Evolutionary conservation across 192 early-diverging fungal species (phyloP).

Genomic region (Podila epicladia): DNA sequence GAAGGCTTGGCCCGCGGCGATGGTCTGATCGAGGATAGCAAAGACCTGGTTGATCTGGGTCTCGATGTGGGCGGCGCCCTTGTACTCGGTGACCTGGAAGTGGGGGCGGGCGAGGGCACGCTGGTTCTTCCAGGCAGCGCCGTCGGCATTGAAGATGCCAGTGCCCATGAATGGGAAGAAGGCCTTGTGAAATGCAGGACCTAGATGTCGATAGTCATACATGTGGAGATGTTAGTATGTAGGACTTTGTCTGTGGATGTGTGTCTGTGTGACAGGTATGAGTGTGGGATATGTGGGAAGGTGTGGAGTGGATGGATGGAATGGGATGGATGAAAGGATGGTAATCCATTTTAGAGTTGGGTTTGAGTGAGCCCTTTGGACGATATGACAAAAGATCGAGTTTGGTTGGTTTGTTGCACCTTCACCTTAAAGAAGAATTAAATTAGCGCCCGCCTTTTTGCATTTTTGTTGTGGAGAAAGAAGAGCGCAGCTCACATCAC

Average conservation of each 20-base stretch:
- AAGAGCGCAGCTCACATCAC: not conserved
- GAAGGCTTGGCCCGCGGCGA: slow-evolving; percentile 22
- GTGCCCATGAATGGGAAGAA: slow-evolving; percentile 53
- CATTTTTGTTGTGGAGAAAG: slow-evolving; percentile 2
- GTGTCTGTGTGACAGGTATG: not conserved
- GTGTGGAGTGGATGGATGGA: not conserved
- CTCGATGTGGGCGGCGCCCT: slow-evolving; percentile 50
- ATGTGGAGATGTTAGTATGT: not conserved
- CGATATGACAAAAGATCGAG: not conserved
- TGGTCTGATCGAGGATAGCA: slow-evolving; percentile 33
- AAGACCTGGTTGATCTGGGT: slow-evolving; percentile 52
- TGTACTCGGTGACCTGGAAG: slow-evolving; percentile 52
- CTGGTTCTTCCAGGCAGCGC: slow-evolving; percentile 50
- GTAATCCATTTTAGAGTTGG: not conserved
- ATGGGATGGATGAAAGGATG: not conserved
- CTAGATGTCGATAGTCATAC: not conserved
- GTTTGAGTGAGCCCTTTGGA: not conserved
- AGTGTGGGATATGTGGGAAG: not conserved
- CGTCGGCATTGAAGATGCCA: slow-evolving; percentile 50
- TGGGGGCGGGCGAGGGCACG: slow-evolving; percentile 48
- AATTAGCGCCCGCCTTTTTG: not conserved
- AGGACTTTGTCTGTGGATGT: not conserved
- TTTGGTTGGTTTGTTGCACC: not conserved
- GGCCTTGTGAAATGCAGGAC: slow-evolving; percentile 46
- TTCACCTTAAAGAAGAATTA: not conserved